Percentiles rank a stretch among this genome's conserved stretches.
Conservation (phyloP, 345 rosid species). For the Bruguiera gymnorhiza region DNA sequence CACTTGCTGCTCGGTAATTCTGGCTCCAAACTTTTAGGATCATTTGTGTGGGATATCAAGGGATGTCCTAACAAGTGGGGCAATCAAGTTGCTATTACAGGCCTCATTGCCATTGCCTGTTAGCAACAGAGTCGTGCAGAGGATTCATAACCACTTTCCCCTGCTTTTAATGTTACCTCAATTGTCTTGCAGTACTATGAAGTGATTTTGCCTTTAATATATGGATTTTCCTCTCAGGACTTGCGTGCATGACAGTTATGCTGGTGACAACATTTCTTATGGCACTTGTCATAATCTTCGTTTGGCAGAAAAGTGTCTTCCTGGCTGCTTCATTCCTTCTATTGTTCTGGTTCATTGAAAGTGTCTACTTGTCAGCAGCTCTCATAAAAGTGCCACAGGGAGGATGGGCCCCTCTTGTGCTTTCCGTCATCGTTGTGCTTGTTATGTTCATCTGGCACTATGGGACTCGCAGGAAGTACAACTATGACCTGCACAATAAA, state of each 20-base stretch:
- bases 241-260: slow-evolving; percentile 87
- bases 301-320: slow-evolving; percentile 62
- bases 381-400: slow-evolving; percentile 76
- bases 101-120: neutral
- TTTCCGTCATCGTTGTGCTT: slow-evolving; percentile 58
- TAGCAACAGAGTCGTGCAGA: neutral
- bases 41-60: neutral
- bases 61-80: neutral
- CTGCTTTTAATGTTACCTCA: neutral
- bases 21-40: neutral
- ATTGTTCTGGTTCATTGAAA: slow-evolving; percentile 70
- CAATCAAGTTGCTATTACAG: neutral
- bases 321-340: slow-evolving; percentile 60
- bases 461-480: slow-evolving; percentile 87
- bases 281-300: slow-evolving; percentile 76
- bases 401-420: slow-evolving; percentile 87
- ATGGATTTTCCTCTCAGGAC: slow-evolving; percentile 49
- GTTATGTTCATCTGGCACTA: slow-evolving; percentile 93
- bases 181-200: neutral
- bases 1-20: neutral
- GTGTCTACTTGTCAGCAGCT: slow-evolving; percentile 82
- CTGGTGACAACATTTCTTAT: slow-evolving; percentile 83
- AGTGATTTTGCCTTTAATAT: neutral
- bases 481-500: slow-evolving; percentile 89
- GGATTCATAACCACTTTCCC: neutral